These are phyloP conservation scores for Cyphellophora attinorum DNA, from an alignment of 2,329 filamentous ascomycete genomes.

Conservation along the genomic window DNA sequence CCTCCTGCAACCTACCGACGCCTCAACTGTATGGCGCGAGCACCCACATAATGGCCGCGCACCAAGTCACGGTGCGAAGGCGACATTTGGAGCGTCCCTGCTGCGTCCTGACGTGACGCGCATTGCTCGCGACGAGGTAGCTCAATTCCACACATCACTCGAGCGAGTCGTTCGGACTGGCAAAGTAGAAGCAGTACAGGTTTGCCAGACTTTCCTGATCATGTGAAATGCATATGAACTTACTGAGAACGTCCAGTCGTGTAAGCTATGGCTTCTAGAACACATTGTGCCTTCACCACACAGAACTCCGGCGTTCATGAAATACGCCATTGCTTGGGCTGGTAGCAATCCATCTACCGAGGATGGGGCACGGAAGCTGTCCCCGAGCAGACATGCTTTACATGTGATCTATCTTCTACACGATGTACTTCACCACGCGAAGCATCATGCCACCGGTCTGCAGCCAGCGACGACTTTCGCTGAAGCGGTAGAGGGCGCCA, in stretches of 20 bases:
- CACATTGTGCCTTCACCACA: slow-evolving; percentile 59
- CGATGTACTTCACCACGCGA: slow-evolving; percentile 65
- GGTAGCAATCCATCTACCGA: slow-evolving; percentile 41
- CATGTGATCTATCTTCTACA: slow-evolving; percentile 71
- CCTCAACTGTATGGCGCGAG: too few species aligned
- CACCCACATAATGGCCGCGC: slow-evolving; percentile 19
- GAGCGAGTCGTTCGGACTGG: slow-evolving; percentile 59
- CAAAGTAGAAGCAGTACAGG: slow-evolving; percentile 76
- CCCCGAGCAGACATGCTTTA: slow-evolving; percentile 57
- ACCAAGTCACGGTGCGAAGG: slow-evolving; percentile 63
- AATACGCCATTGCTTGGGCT: slow-evolving; percentile 63
- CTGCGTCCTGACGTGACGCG: slow-evolving; percentile 65
- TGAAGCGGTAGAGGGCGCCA: slow-evolving; percentile 45
- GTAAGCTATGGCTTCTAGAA: slow-evolving; percentile 74
- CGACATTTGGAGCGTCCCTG: slow-evolving; percentile 64
- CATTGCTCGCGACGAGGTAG: slow-evolving; percentile 59
- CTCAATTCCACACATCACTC: slow-evolving; percentile 58
- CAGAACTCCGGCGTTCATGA: slow-evolving; percentile 59
- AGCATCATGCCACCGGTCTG: slow-evolving; percentile 36
- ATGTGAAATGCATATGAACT: slow-evolving; percentile 6
- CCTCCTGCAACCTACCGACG: too few species aligned
- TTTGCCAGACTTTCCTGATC: slow-evolving; percentile 45
- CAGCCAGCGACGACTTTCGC: slow-evolving; percentile 37
- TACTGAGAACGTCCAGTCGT: slow-evolving; percentile 51
- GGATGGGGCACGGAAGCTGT: slow-evolving; percentile 22